Conservation (phyloP, 208 protist species). For the Leishmania guyanensis region DNA sequence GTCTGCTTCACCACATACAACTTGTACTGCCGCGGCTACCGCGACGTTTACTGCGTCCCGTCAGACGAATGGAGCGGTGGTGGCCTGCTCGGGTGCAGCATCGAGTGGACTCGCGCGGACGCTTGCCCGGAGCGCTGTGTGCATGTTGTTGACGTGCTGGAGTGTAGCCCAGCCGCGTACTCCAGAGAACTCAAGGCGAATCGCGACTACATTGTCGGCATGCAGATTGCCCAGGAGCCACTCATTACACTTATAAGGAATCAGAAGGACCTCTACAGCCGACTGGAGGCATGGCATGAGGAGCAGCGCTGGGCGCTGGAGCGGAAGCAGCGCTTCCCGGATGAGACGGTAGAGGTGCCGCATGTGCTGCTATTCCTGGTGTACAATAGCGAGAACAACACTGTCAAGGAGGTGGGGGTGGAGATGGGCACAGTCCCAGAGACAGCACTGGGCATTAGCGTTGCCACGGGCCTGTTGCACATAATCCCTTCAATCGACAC, state of each 20-base stretch:
- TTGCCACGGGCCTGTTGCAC: slow-evolving; percentile 78
- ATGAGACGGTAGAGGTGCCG: slow-evolving; percentile 23
- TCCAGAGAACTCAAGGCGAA: slow-evolving; percentile 50
- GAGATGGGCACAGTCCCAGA: slow-evolving; percentile 57
- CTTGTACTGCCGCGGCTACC: slow-evolving; percentile 46
- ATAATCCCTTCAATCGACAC: slow-evolving; percentile 40
- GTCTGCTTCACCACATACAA: slow-evolving; percentile 79
- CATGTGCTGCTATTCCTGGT: slow-evolving; percentile 69
- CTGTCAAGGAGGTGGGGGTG: slow-evolving; percentile 69
- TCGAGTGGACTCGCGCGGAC: slow-evolving; percentile 73
- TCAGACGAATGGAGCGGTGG: slow-evolving; percentile 46
- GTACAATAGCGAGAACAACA: slow-evolving; percentile 74
- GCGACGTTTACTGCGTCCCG: slow-evolving; percentile 55
- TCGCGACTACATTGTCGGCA: slow-evolving; percentile 86
- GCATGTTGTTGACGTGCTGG: slow-evolving; percentile 73
- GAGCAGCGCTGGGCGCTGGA: slow-evolving; percentile 45
- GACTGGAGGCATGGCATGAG: slow-evolving; percentile 65
- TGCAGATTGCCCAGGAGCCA: slow-evolving; percentile 69
- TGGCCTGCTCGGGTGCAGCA: slow-evolving; percentile 81
- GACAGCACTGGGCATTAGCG: slow-evolving; percentile 63
- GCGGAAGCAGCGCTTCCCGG: slow-evolving; percentile 25
- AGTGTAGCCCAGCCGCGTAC: slow-evolving; percentile 50
- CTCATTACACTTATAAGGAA: slow-evolving; percentile 65
- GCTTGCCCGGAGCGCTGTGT: slow-evolving; percentile 38
- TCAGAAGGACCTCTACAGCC: slow-evolving; percentile 66